phyloP scores from a whole-genome alignment of 192 early-diverging fungal species.

The Backusella psychrophila region DNA sequence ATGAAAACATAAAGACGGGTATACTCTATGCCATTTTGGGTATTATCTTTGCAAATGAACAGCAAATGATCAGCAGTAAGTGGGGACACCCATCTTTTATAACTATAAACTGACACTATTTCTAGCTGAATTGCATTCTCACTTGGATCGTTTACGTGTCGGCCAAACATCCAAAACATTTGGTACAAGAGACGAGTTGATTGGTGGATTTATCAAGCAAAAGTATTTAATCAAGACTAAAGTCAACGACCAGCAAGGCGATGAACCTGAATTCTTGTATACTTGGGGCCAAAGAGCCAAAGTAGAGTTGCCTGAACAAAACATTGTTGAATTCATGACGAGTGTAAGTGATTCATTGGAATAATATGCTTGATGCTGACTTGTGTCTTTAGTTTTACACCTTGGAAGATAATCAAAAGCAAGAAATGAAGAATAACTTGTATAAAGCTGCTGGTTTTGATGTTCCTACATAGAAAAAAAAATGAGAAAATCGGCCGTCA shows the following conservation, averaged over 20 bases:
- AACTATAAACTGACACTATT: too few relatives aligned
- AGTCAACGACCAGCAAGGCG: constrained; percentile 24
- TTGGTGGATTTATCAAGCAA: constrained; percentile 46
- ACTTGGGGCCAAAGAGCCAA: constrained; percentile 62
- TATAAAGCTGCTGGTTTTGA: constrained; percentile 12
- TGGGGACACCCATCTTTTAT: neutral
- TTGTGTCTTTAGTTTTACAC: neutral
- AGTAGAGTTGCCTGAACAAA: constrained; percentile 52
- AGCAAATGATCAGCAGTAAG: constrained; percentile 45
- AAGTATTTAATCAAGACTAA: constrained; percentile 43
- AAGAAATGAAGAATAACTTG: neutral
- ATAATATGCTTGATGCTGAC: neutral
- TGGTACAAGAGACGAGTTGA: constrained; percentile 35
- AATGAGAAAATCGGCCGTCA: constrained; percentile 1
- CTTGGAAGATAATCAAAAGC: neutral
- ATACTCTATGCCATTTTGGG: constrained; percentile 56
- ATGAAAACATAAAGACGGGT: constrained; percentile 46
- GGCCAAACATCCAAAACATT: constrained; percentile 24
- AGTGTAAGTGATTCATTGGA: constrained; percentile 31
- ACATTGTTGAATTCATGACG: constrained; percentile 54
- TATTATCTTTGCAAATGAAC: constrained; percentile 57
- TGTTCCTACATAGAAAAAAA: neutral
- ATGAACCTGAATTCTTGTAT: constrained; percentile 43
- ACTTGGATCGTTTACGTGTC: constrained; percentile 32
- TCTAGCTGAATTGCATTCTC: constrained; percentile 11